Base-by-base conservation (phyloP, 495 filamentous ascomycete species). In the Neurospora sp. region DNA sequence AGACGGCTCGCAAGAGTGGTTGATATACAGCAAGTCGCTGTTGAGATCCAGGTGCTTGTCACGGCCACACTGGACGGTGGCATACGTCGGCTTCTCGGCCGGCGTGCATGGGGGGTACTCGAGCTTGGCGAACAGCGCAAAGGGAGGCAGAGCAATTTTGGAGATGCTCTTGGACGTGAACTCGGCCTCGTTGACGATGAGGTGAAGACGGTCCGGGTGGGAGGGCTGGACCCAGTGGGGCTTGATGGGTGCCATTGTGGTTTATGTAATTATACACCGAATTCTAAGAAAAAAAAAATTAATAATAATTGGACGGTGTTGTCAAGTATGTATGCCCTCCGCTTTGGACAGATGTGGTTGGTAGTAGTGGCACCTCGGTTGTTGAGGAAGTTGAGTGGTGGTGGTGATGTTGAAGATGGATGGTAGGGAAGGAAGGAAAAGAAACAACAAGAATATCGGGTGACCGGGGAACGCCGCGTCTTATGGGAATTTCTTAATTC, bases 11-110 rank as follows among this genome's bases (percentile, higher is more conserved):
- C 91, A 94, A 0, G 86, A 89, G 82, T 94, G 91, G 79, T 94
- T 93, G 82, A 89, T 90, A 82, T 87, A 93, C 69, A 94, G 86
- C 71, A 93, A 79, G 77, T 93, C 91, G 73, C 86, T 89, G 82
- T 94, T 93, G 44, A 94, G 85, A 78, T 93, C 88, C 78, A 93
- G 85, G 81, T 94, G 91, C 71, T 80, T 82, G 78, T 89, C 79
- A 48, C 75, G 79, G 39, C 87, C 87, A 39, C 86, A 87, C 78
- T 94, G 91, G 22, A 93, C 91, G 16, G 87, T 91, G 14, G 89
- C 88, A 80, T 92, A 93, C 31, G 91, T 90, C 14, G 90, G 86
- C 69, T 78, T 74, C 5, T 76, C 70, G 71, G 84, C 86, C 16
- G 78, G 74, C 8, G 88, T 88, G 73, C 89, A 91, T 14, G 88